Conservation (phyloP, 331 rosid genomes). For the Quercus phellos region DNA sequence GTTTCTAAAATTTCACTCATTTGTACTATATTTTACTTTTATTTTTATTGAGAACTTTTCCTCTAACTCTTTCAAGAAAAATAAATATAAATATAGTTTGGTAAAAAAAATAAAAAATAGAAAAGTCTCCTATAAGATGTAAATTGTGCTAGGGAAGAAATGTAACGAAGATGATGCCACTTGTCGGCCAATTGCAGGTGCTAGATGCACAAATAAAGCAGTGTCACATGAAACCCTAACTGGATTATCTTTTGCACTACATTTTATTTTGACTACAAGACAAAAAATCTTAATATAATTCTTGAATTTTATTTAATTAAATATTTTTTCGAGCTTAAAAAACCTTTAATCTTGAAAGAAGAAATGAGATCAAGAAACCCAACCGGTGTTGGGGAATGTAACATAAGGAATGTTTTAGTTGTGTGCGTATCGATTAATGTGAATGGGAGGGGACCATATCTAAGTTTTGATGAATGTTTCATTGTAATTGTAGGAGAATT, state of each 20-base stretch:
- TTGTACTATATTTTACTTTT: background rate
- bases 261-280: slow-evolving; percentile 23
- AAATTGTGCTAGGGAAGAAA: background rate
- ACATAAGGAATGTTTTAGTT: slow-evolving; percentile 36
- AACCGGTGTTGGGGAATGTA: slow-evolving; percentile 20
- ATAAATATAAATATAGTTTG: background rate
- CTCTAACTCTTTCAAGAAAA: background rate
- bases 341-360: slow-evolving; percentile 19
- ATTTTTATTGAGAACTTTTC: background rate
- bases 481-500: slow-evolving; percentile 13
- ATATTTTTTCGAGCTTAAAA: slow-evolving; percentile 14
- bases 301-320: background rate
- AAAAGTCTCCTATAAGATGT: background rate
- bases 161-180: slow-evolving; percentile 37
- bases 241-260: background rate
- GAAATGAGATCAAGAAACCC: slow-evolving; percentile 4
- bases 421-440: slow-evolving; percentile 17
- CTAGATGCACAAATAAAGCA: slow-evolving; percentile 16
- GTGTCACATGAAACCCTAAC: slow-evolving; percentile 7
- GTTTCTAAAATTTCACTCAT: background rate
- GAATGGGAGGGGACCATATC: slow-evolving; percentile 53
- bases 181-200: slow-evolving; percentile 31
- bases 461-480: slow-evolving; percentile 28
- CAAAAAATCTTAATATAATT: background rate
- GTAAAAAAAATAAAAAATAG: background rate